phyloP scores from a whole-genome alignment of 169 alveolate genomes.

The Theileria luwenshuni region DNA sequence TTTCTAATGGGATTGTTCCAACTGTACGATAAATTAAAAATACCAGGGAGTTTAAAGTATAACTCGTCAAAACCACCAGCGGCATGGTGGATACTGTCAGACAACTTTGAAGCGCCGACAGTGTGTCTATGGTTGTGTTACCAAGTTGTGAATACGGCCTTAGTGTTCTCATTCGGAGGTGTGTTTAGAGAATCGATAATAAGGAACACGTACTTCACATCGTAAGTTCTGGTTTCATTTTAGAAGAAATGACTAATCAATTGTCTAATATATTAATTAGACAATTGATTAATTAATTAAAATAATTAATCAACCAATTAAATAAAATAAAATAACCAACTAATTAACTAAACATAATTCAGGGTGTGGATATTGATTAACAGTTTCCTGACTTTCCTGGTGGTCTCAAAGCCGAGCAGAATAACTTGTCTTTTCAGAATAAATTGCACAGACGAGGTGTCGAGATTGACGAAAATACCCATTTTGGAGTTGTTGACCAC shows the following conservation, averaged over 20 bases:
- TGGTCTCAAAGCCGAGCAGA: conserved; percentile 81
- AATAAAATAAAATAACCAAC: background rate
- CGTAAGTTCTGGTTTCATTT: conserved; percentile 63
- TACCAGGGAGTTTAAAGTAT: conserved; percentile 69
- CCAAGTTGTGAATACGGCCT: conserved; percentile 85
- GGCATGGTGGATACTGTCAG: conserved; percentile 89
- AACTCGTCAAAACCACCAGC: conserved; percentile 73
- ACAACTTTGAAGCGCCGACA: conserved; percentile 84
- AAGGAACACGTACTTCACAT: conserved; percentile 74
- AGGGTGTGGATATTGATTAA: conserved; percentile 75
- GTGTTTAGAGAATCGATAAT: conserved; percentile 77
- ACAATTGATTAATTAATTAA: too few relatives aligned
- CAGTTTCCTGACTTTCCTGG: conserved; percentile 64
- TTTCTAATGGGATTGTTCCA: conserved; percentile 60
- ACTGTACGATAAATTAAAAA: conserved; percentile 45
- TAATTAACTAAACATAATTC: conserved; percentile 5
- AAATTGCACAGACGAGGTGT: conserved; percentile 85
- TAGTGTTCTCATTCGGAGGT: conserved; percentile 84
- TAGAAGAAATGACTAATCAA: too few relatives aligned
- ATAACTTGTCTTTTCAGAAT: conserved; percentile 86
- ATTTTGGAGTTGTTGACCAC: conserved; percentile 75
- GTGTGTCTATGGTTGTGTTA: conserved; percentile 82
- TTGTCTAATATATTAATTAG: background rate
- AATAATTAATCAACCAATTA: background rate
- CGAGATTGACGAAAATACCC: conserved; percentile 75